Base-by-base conservation (phyloP, 2,329 filamentous ascomycete genomes). In the Tolypocladium nubicola region DNA sequence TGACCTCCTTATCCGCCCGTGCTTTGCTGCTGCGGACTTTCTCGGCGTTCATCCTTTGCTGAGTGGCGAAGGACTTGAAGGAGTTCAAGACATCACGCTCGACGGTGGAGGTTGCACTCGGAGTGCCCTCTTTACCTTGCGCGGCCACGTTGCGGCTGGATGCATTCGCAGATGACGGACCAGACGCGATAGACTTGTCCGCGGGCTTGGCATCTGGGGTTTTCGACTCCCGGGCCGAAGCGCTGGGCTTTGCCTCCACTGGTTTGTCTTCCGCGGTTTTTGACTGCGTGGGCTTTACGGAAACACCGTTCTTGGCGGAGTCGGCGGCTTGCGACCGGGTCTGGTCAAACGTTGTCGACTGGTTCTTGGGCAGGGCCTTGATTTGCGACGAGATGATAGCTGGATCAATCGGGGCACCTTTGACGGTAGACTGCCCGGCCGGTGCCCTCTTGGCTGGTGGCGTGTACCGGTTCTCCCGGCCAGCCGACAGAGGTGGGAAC, bases 361-460 rank as follows among this genome's bases (percentile, higher is more conserved):
- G 68, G 59, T 73, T 73, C 65, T 78, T 76, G 37, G 73, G 65
- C 23, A 70, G 70, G 35, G 67, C 71, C 65, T 80, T 82, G 59
- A 96, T 76, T 67, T 91, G 87, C n/a, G 90, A 86, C 8, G 90
- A 93, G 66, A 97, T 95, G 67, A 96, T 96, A 39, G 92, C 89
- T 59, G 90, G 90, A 68, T 96, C 90, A 54, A 93, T 82, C 16
- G 89, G 89, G 45, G 85, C 89, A 49, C 90, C 88, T 62, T 84
- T 80, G 26, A 92, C 86, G 10, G 86, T 89, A 5, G 90, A 78
- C 61, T 89, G 83, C 33, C 79, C 85, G 38, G 88, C 83, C 21
- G 90, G 89, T 10, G 92, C 88, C 64, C 94, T 85, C 70, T 90
- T 84, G 21, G 90, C 93, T 5, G 94, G 94, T 39, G 94, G 93